Evolutionary conservation across 2,329 filamentous ascomycete genomes (phyloP), one percentile per base, ranked within the genome.

Genomic region (Ceratocystiopsis brevicomis): DNA sequence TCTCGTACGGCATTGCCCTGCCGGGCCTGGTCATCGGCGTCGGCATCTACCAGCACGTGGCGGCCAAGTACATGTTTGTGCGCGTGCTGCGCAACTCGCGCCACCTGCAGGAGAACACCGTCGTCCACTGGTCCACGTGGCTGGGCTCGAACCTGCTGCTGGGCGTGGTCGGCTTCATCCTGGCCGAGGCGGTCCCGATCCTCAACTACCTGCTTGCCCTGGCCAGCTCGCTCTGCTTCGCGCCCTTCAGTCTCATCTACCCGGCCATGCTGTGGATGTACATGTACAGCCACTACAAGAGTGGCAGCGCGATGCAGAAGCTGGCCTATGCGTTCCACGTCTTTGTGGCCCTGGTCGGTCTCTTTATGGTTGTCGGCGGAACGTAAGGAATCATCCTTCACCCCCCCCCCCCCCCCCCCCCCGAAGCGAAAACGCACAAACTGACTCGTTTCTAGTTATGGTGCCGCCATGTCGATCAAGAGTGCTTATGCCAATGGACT

Each of bases 1-100:
- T 78, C 0, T 58, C 71, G 0, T 79, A 77, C 49, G 75, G 73
- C 2, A 61, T 78, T 37, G 32, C 44, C 14, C 48, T 51, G 34
- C 49, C 49, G 9, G 49, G 49, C n/a, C 49, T 51, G 42, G 47
- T 51, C 32, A 51, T 51, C 46, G 49, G 48, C 13, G 47, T 46
- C 16, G 49, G 48, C 3, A 42, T 51, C 3, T 50, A 48, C 48
- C 46, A 48, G 11, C 49, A 51, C 36, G 43, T 44, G 3, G 39
- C 43, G 6, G 43, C 43, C 25, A 44, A 44, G 14, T 44, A 41
- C 18, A 17, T 32, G n/a, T 44, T 60, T 40, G 58, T 60, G 6
- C 56, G 58, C 14, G 46, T 58, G 11, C 50, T 59, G 19, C 55
- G 57, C 30, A 45, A 54, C 47, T 47, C 44, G 17, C 33, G 18